Percentiles rank a stretch among this genome's conserved stretches.
Evolutionary conservation across 345 rosid genomes (phyloP).

Genomic region (Noccaea bulbosa): DNA sequence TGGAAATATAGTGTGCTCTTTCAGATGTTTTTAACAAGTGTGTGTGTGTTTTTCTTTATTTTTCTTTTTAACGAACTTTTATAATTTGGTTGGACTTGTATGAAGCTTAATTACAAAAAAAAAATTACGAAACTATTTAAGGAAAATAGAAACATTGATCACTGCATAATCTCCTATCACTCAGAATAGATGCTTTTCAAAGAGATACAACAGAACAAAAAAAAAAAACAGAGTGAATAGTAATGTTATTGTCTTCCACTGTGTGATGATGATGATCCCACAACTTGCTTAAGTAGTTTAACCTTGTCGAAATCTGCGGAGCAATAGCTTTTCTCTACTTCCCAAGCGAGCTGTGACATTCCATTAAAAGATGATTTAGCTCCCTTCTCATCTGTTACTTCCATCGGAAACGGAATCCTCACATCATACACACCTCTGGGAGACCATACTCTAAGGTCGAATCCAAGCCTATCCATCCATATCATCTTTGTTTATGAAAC

Average conservation of each 20-base stretch:
- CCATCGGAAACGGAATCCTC: slow-evolving; percentile 84
- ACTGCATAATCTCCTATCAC: neutral
- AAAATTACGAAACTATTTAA: too few species aligned
- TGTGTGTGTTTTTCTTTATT: too few species aligned
- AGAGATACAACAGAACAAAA: too few species aligned
- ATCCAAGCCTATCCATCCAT: slow-evolving; percentile 90
- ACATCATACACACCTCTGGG: slow-evolving; percentile 62
- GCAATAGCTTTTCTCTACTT: slow-evolving; percentile 75
- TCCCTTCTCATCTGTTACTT: slow-evolving; percentile 84
- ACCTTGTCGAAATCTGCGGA: slow-evolving; percentile 64
- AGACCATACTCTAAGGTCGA: slow-evolving; percentile 71
- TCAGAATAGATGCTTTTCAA: neutral
- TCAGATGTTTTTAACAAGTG: too few species aligned
- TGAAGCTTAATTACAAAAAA: too few species aligned
- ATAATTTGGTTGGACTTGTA: too few species aligned
- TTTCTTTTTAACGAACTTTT: too few species aligned
- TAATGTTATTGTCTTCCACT: slow-evolving; percentile 17
- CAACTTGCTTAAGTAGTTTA: slow-evolving; percentile 63
- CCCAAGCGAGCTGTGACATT: slow-evolving; percentile 97
- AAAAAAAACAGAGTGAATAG: neutral
- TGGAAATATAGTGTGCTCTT: neutral
- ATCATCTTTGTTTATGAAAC: slow-evolving; percentile 81
- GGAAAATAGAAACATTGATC: too few species aligned
- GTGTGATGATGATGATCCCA: slow-evolving; percentile 25
- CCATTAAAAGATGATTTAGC: slow-evolving; percentile 89